A percentile compares a stretch with the other conserved stretches of the same genome.
Evolutionary conservation across 2,329 filamentous ascomycete species (phyloP).

Genomic region (Colletotrichum sp.): DNA sequence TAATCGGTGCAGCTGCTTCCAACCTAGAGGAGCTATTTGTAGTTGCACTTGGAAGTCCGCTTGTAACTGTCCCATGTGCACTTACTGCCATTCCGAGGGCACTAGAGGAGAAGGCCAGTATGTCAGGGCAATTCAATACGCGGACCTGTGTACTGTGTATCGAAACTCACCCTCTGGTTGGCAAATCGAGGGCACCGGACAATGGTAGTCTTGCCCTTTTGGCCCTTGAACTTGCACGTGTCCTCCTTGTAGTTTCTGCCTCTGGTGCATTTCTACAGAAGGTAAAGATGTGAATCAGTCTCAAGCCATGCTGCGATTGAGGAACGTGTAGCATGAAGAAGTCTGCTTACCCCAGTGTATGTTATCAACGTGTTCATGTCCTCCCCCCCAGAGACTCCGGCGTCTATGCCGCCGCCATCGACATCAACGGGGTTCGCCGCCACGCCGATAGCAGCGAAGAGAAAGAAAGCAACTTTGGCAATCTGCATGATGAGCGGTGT

Average conservation of each 20-base stretch:
- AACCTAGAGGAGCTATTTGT: neutral
- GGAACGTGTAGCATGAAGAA: accelerated
- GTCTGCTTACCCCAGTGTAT: neutral
- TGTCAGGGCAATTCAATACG: accelerated
- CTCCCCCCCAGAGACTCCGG: accelerated
- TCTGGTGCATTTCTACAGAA: neutral
- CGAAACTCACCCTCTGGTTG: neutral
- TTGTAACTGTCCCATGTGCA: neutral
- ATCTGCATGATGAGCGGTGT: neutral
- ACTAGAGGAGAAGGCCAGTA: accelerated
- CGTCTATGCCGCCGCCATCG: neutral
- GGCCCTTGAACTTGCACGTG: neutral
- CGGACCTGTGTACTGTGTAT: accelerated
- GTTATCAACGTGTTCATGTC: neutral
- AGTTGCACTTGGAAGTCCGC: neutral
- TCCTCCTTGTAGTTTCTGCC: neutral
- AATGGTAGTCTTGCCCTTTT: neutral
- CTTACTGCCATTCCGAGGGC: neutral
- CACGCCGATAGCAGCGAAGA: neutral
- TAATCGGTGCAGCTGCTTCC: no score
- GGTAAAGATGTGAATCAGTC: neutral
- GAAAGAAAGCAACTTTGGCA: neutral
- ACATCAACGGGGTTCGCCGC: neutral
- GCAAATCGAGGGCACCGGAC: neutral
- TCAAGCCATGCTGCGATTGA: accelerated